phyloP scores from a whole-genome alignment of 2,329 filamentous ascomycete genomes.

The Simplicillium aogashimaense region DNA sequence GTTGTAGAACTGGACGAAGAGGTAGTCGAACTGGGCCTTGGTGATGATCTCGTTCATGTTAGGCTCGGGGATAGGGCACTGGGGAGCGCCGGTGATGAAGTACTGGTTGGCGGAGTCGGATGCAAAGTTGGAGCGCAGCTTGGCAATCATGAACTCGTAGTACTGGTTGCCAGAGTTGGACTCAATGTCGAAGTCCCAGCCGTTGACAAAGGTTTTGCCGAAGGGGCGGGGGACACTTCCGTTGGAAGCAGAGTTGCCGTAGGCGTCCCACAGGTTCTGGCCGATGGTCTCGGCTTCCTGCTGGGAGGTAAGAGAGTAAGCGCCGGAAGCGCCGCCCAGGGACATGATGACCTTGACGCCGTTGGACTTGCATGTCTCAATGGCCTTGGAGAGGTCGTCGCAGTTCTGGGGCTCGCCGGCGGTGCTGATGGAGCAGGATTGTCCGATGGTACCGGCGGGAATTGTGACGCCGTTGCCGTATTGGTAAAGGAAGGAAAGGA shows the following conservation, averaged over 20 bases:
- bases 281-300: conserved; percentile 7
- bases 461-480: conserved; percentile 24
- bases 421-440: conserved; percentile 24
- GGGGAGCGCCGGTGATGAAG: conserved; percentile 34
- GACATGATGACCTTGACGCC: conserved; percentile 10
- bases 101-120: conserved; percentile 15
- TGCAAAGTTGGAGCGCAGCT: conserved; percentile 12
- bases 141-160: conserved; percentile 10
- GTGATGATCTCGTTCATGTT: conserved; percentile 30
- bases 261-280: conserved; percentile 10
- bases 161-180: conserved; percentile 9
- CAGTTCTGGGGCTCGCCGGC: conserved; percentile 18
- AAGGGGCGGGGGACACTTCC: conserved; percentile 12
- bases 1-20: conserved; percentile 36
- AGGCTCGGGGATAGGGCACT: conserved; percentile 25
- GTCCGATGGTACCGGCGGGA: conserved; percentile 27
- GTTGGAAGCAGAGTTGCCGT: conserved; percentile 4
- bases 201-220: conserved; percentile 16
- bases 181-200: conserved; percentile 18
- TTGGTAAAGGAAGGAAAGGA: conserved; percentile 28
- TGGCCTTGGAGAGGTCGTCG: conserved; percentile 5
- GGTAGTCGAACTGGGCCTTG: conserved; percentile 24
- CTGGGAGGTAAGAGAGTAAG: conserved; percentile 5
- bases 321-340: conserved; percentile 7
- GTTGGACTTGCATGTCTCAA: conserved; percentile 6